A percentile compares a stretch with the other conserved stretches of the same genome.
Evolutionary conservation across 2,329 filamentous ascomycete species (phyloP).

Genomic region (Fusarium verrucosum): DNA sequence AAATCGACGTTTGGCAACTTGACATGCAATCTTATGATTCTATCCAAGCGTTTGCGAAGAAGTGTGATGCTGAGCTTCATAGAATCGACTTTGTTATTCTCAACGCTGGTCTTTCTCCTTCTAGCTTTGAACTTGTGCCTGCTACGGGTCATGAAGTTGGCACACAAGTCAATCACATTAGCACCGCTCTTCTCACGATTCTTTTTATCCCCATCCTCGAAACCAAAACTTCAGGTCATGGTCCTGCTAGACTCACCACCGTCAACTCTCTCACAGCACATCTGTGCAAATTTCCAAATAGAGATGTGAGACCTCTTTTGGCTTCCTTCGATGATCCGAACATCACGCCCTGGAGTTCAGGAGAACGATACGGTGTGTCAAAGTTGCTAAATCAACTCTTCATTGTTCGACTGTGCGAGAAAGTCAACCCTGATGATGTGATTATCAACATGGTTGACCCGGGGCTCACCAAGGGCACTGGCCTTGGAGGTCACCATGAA

Average conservation of each 20-base stretch:
- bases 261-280: conserved; percentile 45
- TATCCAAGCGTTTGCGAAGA: conserved; percentile 29
- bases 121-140: conserved; percentile 24
- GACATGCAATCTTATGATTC: conserved; percentile 44
- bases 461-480: conserved; percentile 43
- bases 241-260: conserved; percentile 41
- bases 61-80: conserved; percentile 21
- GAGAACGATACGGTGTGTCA: conserved; percentile 44
- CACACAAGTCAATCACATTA: conserved; percentile 49
- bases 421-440: conserved; percentile 48
- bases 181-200: conserved; percentile 44
- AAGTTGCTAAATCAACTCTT: conserved; percentile 50
- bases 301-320: conserved; percentile 40
- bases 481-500: conserved; percentile 26
- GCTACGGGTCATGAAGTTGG: conserved; percentile 45
- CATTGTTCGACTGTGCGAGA: conserved; percentile 50
- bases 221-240: not conserved
- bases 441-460: conserved; percentile 52
- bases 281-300: conserved; percentile 42
- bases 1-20: conserved; percentile 39
- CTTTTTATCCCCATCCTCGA: conserved; percentile 42
- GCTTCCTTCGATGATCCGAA: conserved; percentile 42
- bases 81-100: conserved; percentile 45
- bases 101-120: conserved; percentile 46
- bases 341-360: conserved; percentile 31